Percentiles rank a stretch among this genome's conserved stretches.
Evolutionary conservation across 345 rosid genomes (phyloP).

Genomic region (Lepidium africanum): DNA sequence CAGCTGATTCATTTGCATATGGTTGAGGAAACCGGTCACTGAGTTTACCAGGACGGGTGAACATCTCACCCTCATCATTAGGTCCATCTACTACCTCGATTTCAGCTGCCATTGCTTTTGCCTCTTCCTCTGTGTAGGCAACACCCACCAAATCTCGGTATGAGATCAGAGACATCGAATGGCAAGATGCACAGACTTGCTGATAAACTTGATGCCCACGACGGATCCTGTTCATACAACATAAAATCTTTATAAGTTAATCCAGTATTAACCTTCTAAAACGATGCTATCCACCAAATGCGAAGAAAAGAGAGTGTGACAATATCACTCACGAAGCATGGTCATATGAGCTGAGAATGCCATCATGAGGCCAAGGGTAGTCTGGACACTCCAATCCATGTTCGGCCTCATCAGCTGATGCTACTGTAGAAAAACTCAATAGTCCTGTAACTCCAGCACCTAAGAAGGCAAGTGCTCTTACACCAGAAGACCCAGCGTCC

Average conservation of each 20-base stretch:
- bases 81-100: constrained; percentile 98
- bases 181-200: constrained; percentile 99
- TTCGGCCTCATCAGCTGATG: constrained; percentile 97
- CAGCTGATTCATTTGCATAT: constrained; percentile 86
- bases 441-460: constrained; percentile 93
- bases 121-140: constrained; percentile 97
- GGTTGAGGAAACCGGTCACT: constrained; percentile 96
- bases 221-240: constrained; percentile 69
- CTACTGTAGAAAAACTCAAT: constrained; percentile 64
- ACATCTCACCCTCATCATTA: constrained; percentile 99
- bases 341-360: constrained; percentile 96
- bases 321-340: constrained; percentile 86
- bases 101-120: constrained; percentile 99
- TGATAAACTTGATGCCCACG: constrained; percentile 98
- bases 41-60: constrained; percentile 95
- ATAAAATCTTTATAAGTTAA: constrained; percentile 1
- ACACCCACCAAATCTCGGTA: constrained; percentile 96
- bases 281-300: not conserved
- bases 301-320: not conserved
- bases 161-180: constrained; percentile 93
- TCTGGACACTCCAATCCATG: constrained; percentile 76
- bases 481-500: constrained; percentile 49
- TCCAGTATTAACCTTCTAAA: not conserved
- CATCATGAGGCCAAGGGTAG: constrained; percentile 99
- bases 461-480: constrained; percentile 56